Evolutionary conservation across 2,329 filamentous ascomycete species (phyloP), one percentile per base, ranked within the genome.

Genomic region (Aspergillus eucalypticola): DNA sequence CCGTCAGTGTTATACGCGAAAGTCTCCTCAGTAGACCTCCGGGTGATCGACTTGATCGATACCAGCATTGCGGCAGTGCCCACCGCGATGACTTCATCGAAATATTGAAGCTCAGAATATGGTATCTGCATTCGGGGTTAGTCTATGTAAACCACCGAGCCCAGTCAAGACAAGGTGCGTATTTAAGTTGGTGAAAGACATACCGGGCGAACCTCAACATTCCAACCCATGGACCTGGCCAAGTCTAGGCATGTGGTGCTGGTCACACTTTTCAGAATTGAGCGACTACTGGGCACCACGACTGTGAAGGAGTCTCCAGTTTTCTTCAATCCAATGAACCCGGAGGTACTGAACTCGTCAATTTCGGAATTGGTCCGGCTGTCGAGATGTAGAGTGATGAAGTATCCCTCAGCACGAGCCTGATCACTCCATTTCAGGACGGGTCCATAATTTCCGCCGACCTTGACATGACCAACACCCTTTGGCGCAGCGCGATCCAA

Each of bases 391-490:
- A 76, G 62, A 2, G 70, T 74, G n/a, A 77, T 66, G 3, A 54
- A 57, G 50, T 65, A 77, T 1, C 74, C 75, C 23, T 73, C 65
- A 8, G 59, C 61, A 13, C 63, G 54, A n/a, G 75, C 75, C 38
- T 70, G 64, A 11, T 69, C 68, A 8, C 62, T 69, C 59, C 68
- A 73, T n/a, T 65, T 63, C n/a, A 75, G 62, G 2, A 74, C 75
- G 3, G 75, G 72, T 0, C 72, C 75, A 59, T 77, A 77, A 57
- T 77, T 77, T 0, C 75, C 75, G 5, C 74, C 75, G 8, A 76
- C 70, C 59, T 76, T 76, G 27, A 66, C 73, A 32, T 63, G 61
- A 2, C 75, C 74, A 1, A 67, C 69, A 2, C 75, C 75, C 15
- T 62, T 64, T 0, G 75, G 73, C 6, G 75, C 74, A 2, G 75